Base-by-base conservation (phyloP, 2,329 filamentous ascomycete species). In the Zymoseptoria tritici region DNA sequence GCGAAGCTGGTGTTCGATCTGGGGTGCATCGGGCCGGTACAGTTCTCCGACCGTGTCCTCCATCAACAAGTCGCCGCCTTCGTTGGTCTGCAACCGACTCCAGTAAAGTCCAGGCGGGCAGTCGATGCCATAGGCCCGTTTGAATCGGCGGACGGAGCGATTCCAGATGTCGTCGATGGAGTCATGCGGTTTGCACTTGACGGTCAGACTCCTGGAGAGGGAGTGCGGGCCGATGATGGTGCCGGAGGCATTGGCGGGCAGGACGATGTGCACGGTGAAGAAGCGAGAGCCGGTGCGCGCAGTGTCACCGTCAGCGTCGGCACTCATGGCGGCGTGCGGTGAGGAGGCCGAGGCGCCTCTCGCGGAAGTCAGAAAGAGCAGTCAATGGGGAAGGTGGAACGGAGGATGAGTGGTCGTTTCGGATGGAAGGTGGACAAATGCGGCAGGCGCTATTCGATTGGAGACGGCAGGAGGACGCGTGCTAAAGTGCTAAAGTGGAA, bases 231-330 rank as follows among this genome's bases (percentile, higher is more conserved):
- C 36, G 36, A 9, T 7, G 36, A n/a, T n/a, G 36, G 36, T 46
- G 36, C n/a, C 36, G 11, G 36, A 16, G 36, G 36, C 36, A 46
- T 46, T 46, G 36, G 13, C 13, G 36, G 57, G 57, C 53, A 50
- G 29, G 49, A 59, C 52, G 9, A 59, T 42, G 21, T 56, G 57
- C 8, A 59, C 57, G n/a, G 57, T 52, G 57, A 59, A 56, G 36
- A 46, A 46, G 11, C 36, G 36, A 11, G 36, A 16, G 13, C 13
- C 36, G 36, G 36, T 16, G 36, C 11, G 36, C 36, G 11, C 36
- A 13, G 16, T 46, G 36, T 16, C 36, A 46, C 26, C 26, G 26
- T 29, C 26, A 29, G 26, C 26, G 26, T 9, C 26, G 26, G 36
- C 13, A 46, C 36, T 46, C 13, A 46, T 16, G 36, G 13, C 36